phyloP scores from a whole-genome alignment of 176 grass and related monocot genomes.

The Zoysia pacifica region DNA sequence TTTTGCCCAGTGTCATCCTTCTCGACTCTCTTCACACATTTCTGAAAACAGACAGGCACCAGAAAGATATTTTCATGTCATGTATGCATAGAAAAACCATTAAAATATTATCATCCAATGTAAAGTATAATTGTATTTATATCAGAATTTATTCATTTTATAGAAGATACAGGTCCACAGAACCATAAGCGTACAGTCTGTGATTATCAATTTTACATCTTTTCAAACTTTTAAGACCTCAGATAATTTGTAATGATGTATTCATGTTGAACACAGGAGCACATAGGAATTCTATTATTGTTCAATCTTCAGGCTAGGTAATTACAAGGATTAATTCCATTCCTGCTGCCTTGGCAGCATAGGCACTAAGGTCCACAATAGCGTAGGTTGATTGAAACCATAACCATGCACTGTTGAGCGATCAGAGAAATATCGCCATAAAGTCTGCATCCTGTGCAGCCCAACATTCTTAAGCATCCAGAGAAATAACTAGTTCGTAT shows the following conservation, averaged over 20 bases:
- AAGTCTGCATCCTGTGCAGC: not conserved
- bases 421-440: no score
- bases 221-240: no score
- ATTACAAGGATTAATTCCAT: not conserved
- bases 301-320: not conserved
- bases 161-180: no score
- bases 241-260: no score
- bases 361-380: no score
- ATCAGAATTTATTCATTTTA: not conserved
- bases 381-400: no score
- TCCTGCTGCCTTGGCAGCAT: no score
- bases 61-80: not conserved
- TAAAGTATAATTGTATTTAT: not conserved
- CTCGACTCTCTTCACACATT: conserved; percentile 62
- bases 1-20: conserved; percentile 64
- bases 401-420: no score
- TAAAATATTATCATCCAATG: not conserved
- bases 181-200: no score
- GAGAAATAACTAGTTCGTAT: not conserved
- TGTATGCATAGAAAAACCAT: not conserved
- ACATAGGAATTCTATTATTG: not conserved
- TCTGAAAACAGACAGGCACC: conserved; percentile 36
- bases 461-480: not conserved
- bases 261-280: not conserved
- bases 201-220: no score